Evolutionary conservation across 2,329 filamentous ascomycete species (phyloP).

Genomic region (Stylonectria norvegica): DNA sequence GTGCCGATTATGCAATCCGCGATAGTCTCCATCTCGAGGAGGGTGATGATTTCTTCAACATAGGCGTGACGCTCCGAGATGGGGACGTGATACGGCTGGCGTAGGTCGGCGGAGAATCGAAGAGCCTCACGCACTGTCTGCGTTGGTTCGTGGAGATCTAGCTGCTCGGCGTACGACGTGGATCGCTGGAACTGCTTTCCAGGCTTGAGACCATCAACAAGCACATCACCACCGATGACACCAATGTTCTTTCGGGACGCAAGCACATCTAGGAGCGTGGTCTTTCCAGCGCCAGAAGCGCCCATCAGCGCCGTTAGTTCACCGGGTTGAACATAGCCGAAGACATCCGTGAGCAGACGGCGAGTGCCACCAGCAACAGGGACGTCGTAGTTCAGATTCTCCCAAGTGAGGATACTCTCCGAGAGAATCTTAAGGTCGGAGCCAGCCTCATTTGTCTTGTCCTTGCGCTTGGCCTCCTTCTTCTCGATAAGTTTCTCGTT

Average conservation of each 20-base stretch:
- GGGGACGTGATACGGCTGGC: conserved; percentile 53
- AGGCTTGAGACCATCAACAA: conserved; percentile 55
- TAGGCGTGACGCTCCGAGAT: conserved; percentile 55
- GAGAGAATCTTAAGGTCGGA: conserved; percentile 56
- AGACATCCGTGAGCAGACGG: conserved; percentile 53
- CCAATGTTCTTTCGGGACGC: conserved; percentile 59
- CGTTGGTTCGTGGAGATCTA: conserved; percentile 59
- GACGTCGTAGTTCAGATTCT: conserved; percentile 75
- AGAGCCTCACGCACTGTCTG: conserved; percentile 63
- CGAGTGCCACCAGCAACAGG: conserved; percentile 55
- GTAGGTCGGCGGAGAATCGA: conserved; percentile 59
- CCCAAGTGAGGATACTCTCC: conserved; percentile 76
- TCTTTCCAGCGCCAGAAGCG: conserved; percentile 82
- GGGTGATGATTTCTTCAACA: conserved; percentile 58
- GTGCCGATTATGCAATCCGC: conserved; percentile 58
- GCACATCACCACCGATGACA: conserved; percentile 54
- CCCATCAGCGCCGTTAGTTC: conserved; percentile 79
- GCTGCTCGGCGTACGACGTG: conserved; percentile 61
- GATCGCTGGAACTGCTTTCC: conserved; percentile 59
- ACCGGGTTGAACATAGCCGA: conserved; percentile 72
- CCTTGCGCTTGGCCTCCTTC: conserved; percentile 51
- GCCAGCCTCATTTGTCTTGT: conserved; percentile 42
- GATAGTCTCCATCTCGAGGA: conserved; percentile 57
- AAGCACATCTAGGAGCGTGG: conserved; percentile 76
- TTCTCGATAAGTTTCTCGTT: conserved; percentile 62